Evolutionary conservation across 331 rosid species (phyloP), one percentile per base, ranked within the genome.

Genomic region (Acacia concinna): DNA sequence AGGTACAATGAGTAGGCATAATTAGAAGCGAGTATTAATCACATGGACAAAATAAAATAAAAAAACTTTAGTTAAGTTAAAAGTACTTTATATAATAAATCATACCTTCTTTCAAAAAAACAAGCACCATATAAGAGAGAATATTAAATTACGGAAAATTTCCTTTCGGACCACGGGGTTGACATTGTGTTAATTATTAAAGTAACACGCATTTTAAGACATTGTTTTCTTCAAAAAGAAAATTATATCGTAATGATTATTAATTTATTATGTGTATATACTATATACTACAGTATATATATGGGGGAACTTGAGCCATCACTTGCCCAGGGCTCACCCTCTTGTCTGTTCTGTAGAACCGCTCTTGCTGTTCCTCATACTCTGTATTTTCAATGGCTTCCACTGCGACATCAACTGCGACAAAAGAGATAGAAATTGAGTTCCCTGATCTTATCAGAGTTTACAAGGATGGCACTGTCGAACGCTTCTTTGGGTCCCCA

Each of bases 401-500:
- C 17, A 3, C 73, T 17, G 2, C 28, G 7, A 8, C 89, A 35
- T 0, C 78, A 8, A 49, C 49, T 18, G 15, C 2, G 37, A 13
- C 80, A 41, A 89, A 86, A 59, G 91, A 86, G 57, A 67, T 88
- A 56, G 84, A 68, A 23, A 84, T 17, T 32, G 92, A 85, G 62
- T 79, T 91, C 8, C 84, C 80, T 20, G 84, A 85, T 21, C 80
- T 78, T 54, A 65, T 89, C 35, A 62, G 89, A 10, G 85, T 89
- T 65, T 89, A 85, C 85, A 88, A 77, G 35, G 92, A 91, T 34
- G 94, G 94, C 68, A 78, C 86, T 0, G 89, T 88, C 1, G 91
- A 91, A n/a, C 89, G 94, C n/a, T 79, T 85, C 11, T 8, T 79
- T 17, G 92, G 86, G 10, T 85, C 94, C 7, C 71, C 90, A 0